Evolutionary conservation across 2,329 filamentous ascomycete species (phyloP).

Genomic region (Calonectria montana): DNA sequence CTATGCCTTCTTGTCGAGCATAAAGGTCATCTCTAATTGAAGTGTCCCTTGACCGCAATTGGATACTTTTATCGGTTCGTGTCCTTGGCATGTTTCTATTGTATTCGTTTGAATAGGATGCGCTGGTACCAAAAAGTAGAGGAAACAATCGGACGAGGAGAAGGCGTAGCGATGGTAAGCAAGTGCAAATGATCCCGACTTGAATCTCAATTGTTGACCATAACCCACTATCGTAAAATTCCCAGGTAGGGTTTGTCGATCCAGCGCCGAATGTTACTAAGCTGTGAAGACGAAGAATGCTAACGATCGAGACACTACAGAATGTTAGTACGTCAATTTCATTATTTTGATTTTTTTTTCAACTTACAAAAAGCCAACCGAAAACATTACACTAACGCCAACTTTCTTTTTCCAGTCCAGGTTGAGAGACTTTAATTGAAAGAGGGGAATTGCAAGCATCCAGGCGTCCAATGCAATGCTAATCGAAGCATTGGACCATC

Average conservation of each 20-base stretch:
- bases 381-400: slow-evolving; percentile 62
- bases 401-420: slow-evolving; percentile 62
- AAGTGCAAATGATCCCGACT: slow-evolving; percentile 53
- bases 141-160: slow-evolving; percentile 54
- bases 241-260: slow-evolving; percentile 48
- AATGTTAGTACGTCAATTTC: background rate
- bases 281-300: slow-evolving; percentile 50
- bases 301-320: slow-evolving; percentile 49
- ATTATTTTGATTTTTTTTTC: no score
- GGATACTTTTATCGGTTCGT: background rate
- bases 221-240: slow-evolving; percentile 44
- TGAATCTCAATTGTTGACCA: slow-evolving; percentile 55
- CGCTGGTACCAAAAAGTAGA: slow-evolving; percentile 43
- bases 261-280: slow-evolving; percentile 46
- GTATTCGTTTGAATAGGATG: slow-evolving; percentile 35
- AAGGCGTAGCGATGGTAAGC: slow-evolving; percentile 50
- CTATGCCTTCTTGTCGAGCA: slow-evolving; percentile 23
- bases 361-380: slow-evolving; percentile 54
- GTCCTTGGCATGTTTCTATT: background rate
- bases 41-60: background rate
- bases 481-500: slow-evolving; percentile 51
- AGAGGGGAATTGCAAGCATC: slow-evolving; percentile 64
- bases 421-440: slow-evolving; percentile 55
- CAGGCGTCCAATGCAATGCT: slow-evolving; percentile 64
- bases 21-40: background rate